Evolutionary conservation across 73 alveolate species (phyloP), one percentile per base, ranked within the genome.

Genomic region (Tetrahymena borealis): DNA sequence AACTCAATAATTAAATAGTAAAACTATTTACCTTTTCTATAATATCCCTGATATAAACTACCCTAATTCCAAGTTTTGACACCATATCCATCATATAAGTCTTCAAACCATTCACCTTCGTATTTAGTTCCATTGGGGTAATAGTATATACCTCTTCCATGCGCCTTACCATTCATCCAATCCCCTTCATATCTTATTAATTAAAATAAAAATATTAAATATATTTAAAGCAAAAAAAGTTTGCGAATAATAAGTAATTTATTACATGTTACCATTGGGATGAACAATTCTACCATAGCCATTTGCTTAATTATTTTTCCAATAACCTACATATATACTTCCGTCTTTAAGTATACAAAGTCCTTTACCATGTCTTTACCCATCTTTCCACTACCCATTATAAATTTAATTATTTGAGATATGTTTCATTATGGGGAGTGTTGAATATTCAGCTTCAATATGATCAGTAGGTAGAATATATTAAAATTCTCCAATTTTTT

Each of bases 231-330:
- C 3, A 40, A 40, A 18, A 18, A 7, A 18, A 41, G 18, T 18
- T 41, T 18, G 20, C 0, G 0, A 18, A 3, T 7, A 41, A 41
- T n/a, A n/a, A 41, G 11, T 40, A 15, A 41, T 60, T 18, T 2
- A 7, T 60, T 60, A 60, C 85, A 60, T 20, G 90, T 95, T 96
- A 24, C 97, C 97, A 95, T 95, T 96, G 24, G 94, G 93, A 95
- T 95, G 97, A 35, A 95, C 60, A 11, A 97, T 92, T 95, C 98
- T 94, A 4, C 99, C 99, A 77, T 94, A 92, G 42, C 99, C 99
- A 93, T 97, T 95, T 40, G 96, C 98, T 91, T 94, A 91, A 96
- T 96, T 91, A 39, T 94, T 91, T 40, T 95, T 94, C 97, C 97
- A 97, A 41, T 38, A 94, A 15, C 99, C 99, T 91, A 94, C 98